Percentiles rank a stretch among this genome's conserved stretches.
Conservation (phyloP, 345 rosid genomes). For the Sisymbrium altissimum region DNA sequence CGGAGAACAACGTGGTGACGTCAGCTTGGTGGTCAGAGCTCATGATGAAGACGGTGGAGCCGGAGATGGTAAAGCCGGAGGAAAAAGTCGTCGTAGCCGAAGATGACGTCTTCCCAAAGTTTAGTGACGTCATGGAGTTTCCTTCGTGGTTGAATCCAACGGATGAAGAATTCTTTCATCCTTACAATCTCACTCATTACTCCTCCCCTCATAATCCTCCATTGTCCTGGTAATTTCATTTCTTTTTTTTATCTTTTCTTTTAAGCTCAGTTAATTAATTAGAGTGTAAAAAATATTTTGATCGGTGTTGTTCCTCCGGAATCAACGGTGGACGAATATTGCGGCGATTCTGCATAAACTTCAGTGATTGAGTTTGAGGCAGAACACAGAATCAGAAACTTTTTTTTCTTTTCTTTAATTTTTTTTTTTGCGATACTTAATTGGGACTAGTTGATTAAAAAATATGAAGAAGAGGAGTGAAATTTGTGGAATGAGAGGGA, state of each 20-base stretch:
- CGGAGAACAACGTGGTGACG: slow-evolving; percentile 41
- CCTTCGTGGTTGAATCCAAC: slow-evolving; percentile 79
- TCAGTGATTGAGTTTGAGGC: slow-evolving; percentile 10
- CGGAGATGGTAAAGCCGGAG: slow-evolving; percentile 34
- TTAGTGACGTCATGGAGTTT: slow-evolving; percentile 75
- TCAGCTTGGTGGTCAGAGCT: slow-evolving; percentile 35
- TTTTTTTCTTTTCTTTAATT: neutral
- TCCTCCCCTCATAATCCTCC: slow-evolving; percentile 59
- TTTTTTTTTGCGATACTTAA: neutral
- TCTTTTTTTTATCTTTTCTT: neutral
- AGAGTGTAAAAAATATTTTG: neutral
- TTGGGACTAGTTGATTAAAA: neutral
- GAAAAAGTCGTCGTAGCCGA: slow-evolving; percentile 49
- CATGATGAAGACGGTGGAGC: slow-evolving; percentile 28
- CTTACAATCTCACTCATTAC: slow-evolving; percentile 47
- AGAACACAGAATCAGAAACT: neutral
- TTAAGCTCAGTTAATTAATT: neutral
- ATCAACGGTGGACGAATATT: slow-evolving; percentile 16
- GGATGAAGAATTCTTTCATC: slow-evolving; percentile 61
- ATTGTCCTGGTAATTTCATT: slow-evolving; percentile 63
- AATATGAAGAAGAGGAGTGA: neutral
- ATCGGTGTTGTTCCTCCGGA: slow-evolving; percentile 6
- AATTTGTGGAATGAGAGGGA: slow-evolving; percentile 29
- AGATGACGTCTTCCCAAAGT: slow-evolving; percentile 55
- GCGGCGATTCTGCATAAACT: slow-evolving; percentile 30